phyloP scores from a whole-genome alignment of 805 yeast species.

The Candida morakotiae region DNA sequence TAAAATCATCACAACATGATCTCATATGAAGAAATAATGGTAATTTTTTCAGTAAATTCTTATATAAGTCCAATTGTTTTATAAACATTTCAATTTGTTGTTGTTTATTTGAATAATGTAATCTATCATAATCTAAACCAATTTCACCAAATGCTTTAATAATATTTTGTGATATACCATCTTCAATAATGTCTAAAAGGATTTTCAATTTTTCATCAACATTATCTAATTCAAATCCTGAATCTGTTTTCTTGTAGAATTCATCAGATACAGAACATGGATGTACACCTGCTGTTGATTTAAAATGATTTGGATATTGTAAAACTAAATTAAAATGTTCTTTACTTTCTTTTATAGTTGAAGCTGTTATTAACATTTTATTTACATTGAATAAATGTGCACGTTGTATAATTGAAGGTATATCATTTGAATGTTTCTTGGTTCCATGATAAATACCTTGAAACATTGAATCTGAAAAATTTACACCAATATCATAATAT shows the following conservation, averaged over 20 bases:
- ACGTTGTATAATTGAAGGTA: conserved; percentile 57
- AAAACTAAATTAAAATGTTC: conserved; percentile 57
- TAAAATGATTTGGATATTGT: conserved; percentile 28
- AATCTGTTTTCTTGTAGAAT: conserved; percentile 24
- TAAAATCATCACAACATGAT: conserved; percentile 76
- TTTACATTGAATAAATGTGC: conserved; percentile 65
- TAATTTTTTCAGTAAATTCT: conserved; percentile 41
- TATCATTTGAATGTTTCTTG: conserved; percentile 63
- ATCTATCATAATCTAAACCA: conserved; percentile 90
- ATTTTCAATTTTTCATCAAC: conserved; percentile 41
- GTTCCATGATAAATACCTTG: conserved; percentile 73
- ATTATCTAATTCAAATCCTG: conserved; percentile 17
- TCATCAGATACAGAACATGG: conserved; percentile 74
- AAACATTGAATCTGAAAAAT: conserved; percentile 87
- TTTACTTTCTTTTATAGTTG: conserved; percentile 63
- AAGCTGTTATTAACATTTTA: conserved; percentile 78
- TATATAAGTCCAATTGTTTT: conserved; percentile 65
- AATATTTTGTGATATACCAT: conserved; percentile 45
- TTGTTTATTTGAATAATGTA: conserved; percentile 67
- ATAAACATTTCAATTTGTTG: conserved; percentile 67
- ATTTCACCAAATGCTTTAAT: conserved; percentile 92
- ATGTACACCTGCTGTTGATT: conserved; percentile 88
- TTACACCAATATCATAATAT: conserved; percentile 54
- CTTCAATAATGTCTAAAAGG: conserved; percentile 45
- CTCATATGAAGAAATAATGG: conserved; percentile 93